These are phyloP conservation scores for Tremella yokohamensis DNA, from an alignment of 768 basidiomycete species.

Conservation along the genomic window DNA sequence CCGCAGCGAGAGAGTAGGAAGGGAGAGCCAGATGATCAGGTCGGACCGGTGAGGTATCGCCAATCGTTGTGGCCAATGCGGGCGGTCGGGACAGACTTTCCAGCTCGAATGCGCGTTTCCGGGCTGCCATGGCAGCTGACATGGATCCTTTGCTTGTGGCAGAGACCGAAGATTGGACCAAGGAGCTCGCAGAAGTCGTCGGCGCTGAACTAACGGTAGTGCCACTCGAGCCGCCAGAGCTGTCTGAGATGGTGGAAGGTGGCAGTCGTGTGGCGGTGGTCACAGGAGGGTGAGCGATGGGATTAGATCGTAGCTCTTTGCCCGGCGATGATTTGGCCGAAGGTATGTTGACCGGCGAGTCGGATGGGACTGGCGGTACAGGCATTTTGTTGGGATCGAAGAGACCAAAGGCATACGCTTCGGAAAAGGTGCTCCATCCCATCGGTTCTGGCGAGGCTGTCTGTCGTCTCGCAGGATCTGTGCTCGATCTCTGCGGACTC, in stretches of 20 bases:
- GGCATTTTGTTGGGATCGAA: conserved; percentile 47
- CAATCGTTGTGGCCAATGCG: background rate
- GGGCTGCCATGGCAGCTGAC: conserved; percentile 19
- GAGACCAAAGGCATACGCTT: conserved; percentile 41
- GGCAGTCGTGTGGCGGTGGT: background rate
- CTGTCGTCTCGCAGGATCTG: background rate
- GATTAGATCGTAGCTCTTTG: conserved; percentile 3
- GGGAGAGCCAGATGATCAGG: conserved; percentile 36
- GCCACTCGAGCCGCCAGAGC: conserved; percentile 21
- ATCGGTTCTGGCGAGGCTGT: conserved; percentile 7
- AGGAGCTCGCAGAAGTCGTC: conserved; percentile 19
- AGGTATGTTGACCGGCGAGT: conserved; percentile 10
- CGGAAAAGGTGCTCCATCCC: conserved; percentile 40
- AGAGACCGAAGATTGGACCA: conserved; percentile 4
- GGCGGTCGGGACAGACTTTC: conserved; percentile 16
- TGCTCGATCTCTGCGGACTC: background rate
- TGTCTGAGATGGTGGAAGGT: conserved; percentile 7
- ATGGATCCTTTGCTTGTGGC: conserved; percentile 14
- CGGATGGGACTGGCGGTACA: conserved; percentile 23
- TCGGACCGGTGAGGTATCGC: background rate
- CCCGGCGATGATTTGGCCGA: conserved; percentile 39
- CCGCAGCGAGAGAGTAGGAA: conserved; percentile 43
- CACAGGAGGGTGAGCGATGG: conserved; percentile 1
- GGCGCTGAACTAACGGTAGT: conserved; percentile 31
- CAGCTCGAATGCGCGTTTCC: conserved; percentile 27